Evolutionary conservation across 2,329 filamentous ascomycete genomes (phyloP), one percentile per base, ranked within the genome.

Genomic region (Aspergillus bombycis): DNA sequence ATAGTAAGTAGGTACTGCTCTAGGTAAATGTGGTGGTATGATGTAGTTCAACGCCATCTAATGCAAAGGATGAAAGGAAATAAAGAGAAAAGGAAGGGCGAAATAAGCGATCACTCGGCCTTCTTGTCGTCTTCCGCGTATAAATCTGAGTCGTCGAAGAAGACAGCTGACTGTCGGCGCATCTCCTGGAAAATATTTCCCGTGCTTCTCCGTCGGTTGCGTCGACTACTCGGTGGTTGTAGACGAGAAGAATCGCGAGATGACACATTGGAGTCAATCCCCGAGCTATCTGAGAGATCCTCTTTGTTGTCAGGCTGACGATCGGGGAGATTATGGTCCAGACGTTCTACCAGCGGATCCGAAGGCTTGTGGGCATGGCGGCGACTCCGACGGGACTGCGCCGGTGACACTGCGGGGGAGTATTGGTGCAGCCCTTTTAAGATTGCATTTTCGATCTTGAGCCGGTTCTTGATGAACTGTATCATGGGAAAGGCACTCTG

Each of bases 401-500:
- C 70, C 71, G 45, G 71, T 61, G 28, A 70, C 69, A 30, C 72
- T 11, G 71, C 63, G 6, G 70, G 62, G 0, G 75, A 74, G 64
- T 70, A 71, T 60, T 70, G 71, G 34, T 77, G 71, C 9, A 88
- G 76, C 2, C 87, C 87, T 67, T 86, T 79, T 65, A 87, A 82
- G 56, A 90, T 86, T 9, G 87, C 74, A 57, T 89, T 84, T 79
- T 99, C 95, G 10, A 97, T 83, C 71, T 92, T 92, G 68, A 97
- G 86, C 57, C 95, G 82, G 75, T 99, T 99, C 28, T 86, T 87
- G 63, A 98, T 88, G 74, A 98, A 99, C 74, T 95, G 92, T 57
- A 99, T 83, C 75, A 95, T 96, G 0, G 95, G 92, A 74, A 96
- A 99, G 1, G 91, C 88, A 66, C 91, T 93, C 77, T 95, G 91